These are phyloP conservation scores for Dictyostelium discoideum DNA, from an alignment of 78 protist species.

Conservation along the genomic window dicty_2.7 NC_007089.4:559501-560000, in stretches of 20 bases:
- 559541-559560: slow-evolving; percentile 13
- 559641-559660: slow-evolving; percentile 10
- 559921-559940: slow-evolving; percentile 26
- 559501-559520: slow-evolving; percentile 12
- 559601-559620: slow-evolving; percentile 20
- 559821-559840: slow-evolving; percentile 38
- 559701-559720: slow-evolving; percentile 8
- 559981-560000: background rate
- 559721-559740: slow-evolving; percentile 14
- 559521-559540: background rate
- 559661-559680: background rate
- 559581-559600: background rate
- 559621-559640: slow-evolving; percentile 25
- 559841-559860: slow-evolving; percentile 1
- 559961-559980: background rate
- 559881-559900: background rate
- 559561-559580: slow-evolving; percentile 48
- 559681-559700: background rate
- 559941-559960: background rate
- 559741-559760: background rate
- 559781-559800: background rate
- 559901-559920: slow-evolving; percentile 5
- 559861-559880: slow-evolving; percentile 39
- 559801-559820: background rate
- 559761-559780: slow-evolving; percentile 29